phyloP scores from a whole-genome alignment of 768 basidiomycete genomes.

The Cystofilobasidium ferigula region DNA sequence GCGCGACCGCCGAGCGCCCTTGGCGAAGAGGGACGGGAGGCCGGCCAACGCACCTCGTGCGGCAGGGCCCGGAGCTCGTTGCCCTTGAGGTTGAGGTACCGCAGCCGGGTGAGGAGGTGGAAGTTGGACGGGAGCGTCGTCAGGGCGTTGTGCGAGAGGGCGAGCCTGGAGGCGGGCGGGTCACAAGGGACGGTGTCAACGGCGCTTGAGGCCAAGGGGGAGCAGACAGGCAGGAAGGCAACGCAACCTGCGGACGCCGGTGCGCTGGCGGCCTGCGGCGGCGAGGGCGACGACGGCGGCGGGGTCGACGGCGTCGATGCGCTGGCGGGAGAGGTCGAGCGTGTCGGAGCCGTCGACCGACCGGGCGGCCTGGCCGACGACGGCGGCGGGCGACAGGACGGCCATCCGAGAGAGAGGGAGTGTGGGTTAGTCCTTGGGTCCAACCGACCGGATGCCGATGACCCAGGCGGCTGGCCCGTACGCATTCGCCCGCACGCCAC shows the following conservation, averaged over 20 bases:
- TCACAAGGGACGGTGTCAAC: neutral
- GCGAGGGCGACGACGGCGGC: slow-evolving; percentile 5
- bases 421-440: too few relatives aligned
- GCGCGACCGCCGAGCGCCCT: too few relatives aligned
- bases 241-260: slow-evolving; percentile 13
- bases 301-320: neutral
- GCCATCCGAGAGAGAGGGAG: neutral
- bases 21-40: neutral
- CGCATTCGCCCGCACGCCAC: too few relatives aligned
- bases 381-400: neutral
- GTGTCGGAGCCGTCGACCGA: slow-evolving; percentile 73
- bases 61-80: slow-evolving; percentile 77
- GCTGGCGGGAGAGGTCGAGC: slow-evolving; percentile 43
- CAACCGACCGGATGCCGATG: too few relatives aligned
- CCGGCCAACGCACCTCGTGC: slow-evolving; percentile 55
- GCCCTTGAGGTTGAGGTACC: slow-evolving; percentile 40
- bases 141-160: slow-evolving; percentile 74
- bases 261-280: neutral
- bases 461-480: too few relatives aligned
- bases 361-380: slow-evolving; percentile 5
- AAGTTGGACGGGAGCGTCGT: slow-evolving; percentile 54
- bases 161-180: slow-evolving; percentile 48
- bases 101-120: slow-evolving; percentile 31
- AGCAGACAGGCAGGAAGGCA: neutral
- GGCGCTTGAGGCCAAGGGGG: neutral